Percentiles rank a stretch among this genome's conserved stretches.
phyloP scores from a whole-genome alignment of 495 filamentous ascomycete genomes.

The Lophiotrema nucula region DNA sequence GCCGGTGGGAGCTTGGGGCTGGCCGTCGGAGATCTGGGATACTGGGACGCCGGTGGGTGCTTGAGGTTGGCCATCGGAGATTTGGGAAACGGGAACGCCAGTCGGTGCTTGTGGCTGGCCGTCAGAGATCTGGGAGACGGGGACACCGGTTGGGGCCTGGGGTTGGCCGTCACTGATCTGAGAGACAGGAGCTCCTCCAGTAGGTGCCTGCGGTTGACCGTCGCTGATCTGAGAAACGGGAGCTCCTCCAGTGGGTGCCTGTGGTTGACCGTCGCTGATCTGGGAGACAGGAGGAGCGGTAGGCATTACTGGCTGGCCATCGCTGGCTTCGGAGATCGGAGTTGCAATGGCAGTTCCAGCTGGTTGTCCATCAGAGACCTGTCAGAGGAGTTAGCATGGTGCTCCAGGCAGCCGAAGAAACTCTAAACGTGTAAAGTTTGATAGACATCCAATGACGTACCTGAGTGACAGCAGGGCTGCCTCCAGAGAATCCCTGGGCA shows the following conservation, averaged over 20 bases:
- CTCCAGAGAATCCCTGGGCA: neutral
- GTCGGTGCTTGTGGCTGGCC: neutral
- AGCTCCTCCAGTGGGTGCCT: neutral
- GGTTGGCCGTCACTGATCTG: constrained; percentile 18
- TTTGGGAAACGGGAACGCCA: constrained; percentile 1
- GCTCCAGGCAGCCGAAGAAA: too few species aligned
- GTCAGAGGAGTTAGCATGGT: constrained; percentile 16
- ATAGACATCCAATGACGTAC: neutral
- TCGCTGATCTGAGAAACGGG: constrained; percentile 6
- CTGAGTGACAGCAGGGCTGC: constrained; percentile 10
- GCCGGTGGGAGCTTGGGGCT: constrained; percentile 22
- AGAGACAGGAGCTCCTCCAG: constrained; percentile 40
- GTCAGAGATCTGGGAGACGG: constrained; percentile 15
- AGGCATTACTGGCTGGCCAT: constrained; percentile 21
- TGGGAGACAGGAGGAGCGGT: constrained; percentile 40
- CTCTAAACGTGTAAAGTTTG: neutral
- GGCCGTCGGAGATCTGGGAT: constrained; percentile 38
- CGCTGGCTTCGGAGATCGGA: neutral
- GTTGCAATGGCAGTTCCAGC: neutral
- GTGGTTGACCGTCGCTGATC: constrained; percentile 9
- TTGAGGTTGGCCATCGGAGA: constrained; percentile 20
- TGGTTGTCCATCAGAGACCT: constrained; percentile 21
- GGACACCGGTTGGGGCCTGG: constrained; percentile 13
- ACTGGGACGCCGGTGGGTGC: constrained; percentile 43
- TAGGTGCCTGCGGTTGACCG: constrained; percentile 23